These are phyloP conservation scores for Plasmodium gallinaceum DNA, from an alignment of 169 alveolate species.

Conservation along the genomic window DNA sequence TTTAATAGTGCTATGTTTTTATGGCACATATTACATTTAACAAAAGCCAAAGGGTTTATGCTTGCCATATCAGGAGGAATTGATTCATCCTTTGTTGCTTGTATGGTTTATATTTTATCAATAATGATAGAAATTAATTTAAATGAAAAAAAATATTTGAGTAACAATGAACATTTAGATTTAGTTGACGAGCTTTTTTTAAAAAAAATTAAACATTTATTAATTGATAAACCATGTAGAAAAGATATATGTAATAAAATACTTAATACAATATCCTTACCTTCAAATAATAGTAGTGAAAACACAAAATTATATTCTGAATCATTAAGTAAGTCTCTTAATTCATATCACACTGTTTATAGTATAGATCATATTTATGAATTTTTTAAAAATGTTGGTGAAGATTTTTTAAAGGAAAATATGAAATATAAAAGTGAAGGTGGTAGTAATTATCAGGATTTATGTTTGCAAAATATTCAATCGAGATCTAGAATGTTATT, in stretches of 20 bases:
- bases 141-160: neutral
- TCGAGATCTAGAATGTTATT: slow-evolving; percentile 86
- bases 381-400: slow-evolving; percentile 59
- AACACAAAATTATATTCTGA: slow-evolving; percentile 41
- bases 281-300: slow-evolving; percentile 66
- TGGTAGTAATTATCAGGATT: slow-evolving; percentile 62
- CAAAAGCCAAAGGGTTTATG: slow-evolving; percentile 70
- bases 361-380: slow-evolving; percentile 32
- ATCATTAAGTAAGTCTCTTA: slow-evolving; percentile 32
- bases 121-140: slow-evolving; percentile 45
- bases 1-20: slow-evolving; percentile 62
- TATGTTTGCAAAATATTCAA: slow-evolving; percentile 84
- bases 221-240: slow-evolving; percentile 44
- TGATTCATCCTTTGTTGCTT: slow-evolving; percentile 63
- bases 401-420: slow-evolving; percentile 28
- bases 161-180: neutral
- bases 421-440: slow-evolving; percentile 52
- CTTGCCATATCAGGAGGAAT: slow-evolving; percentile 76
- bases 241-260: slow-evolving; percentile 52
- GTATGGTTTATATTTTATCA: slow-evolving; percentile 63
- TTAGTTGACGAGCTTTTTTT: slow-evolving; percentile 1
- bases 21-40: slow-evolving; percentile 65
- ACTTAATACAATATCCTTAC: slow-evolving; percentile 53
- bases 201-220: slow-evolving; percentile 17
- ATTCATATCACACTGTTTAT: slow-evolving; percentile 48